Evolutionary conservation across 768 basidiomycete species (phyloP), one percentile per base, ranked within the genome.

Genomic region (Boletus reticuloceps): DNA sequence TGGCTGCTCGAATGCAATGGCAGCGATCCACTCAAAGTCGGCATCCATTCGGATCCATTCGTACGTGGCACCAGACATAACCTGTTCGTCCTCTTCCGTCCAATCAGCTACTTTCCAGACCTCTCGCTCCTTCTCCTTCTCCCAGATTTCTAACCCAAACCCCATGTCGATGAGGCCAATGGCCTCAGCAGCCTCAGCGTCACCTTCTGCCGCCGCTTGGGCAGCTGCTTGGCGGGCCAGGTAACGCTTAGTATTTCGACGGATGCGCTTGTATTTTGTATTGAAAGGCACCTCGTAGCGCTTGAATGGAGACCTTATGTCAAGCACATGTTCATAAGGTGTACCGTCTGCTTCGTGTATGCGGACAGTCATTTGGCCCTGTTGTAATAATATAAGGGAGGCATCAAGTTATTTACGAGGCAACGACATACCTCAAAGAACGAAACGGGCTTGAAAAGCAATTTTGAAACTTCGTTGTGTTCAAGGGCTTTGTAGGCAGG

Each of bases 11-110:
- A 96, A 98, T 58, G 85, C 85, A 58, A 98, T 82, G 38, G 81
- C 81, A n/a, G 92, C 89, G 51, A 98, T 90, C 97, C 97, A 99
- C 74, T 99, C 97, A 70, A 97, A 95, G 69, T 99, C 97, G 16
- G 97, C 94, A 67, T 99, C 97, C 81, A 98, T 91, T 58, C 97
- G 79, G 55, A 99, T 98, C 96, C 96, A 99, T 73, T 99, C 97
- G 72, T 98, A 99, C 4, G 94, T 96, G 58, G 96, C 95, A 17
- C 91, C 91, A 38, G 89, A 86, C 92, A 98, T 96, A 41, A 81
- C 78, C 56, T 88, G 85, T 66, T 97, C 95, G 56, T 98, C 94
- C 61, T 97, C 94, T 64, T 97, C 95, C 6, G 90, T 91, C 97
- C 97, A 98, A 69, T 98, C 95, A 7, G 90, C 89, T 5, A 98